Evolutionary conservation across 1,284 basidiomycete genomes (phyloP), one percentile per base, ranked within the genome.

Genomic region (Heterobasidion irregulare): DNA sequence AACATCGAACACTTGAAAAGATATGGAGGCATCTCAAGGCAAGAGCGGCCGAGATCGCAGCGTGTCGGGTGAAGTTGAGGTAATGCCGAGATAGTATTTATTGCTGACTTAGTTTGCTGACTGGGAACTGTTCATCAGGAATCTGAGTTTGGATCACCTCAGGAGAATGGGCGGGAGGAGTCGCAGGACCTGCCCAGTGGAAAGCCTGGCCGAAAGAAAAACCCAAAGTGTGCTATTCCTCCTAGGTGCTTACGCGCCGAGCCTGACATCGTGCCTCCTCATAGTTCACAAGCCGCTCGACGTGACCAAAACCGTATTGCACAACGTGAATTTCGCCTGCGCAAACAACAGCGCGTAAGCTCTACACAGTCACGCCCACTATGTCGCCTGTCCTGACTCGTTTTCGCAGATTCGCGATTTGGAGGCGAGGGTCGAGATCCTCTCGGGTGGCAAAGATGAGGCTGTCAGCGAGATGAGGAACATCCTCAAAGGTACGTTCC

Each of bases 301-400:
- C 80, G 89, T 61, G 89, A 92, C 72, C 93, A 96, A 70, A 96
- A 96, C 67, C 80, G 94, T 56, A 92, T 95, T 57, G 93, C 93
- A 1, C 94, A 96, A 69, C 82, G 93, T 50, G 93, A 96, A 70
- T 96, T 96, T 64, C 82, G 93, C 46, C 75, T 94, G 53, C 77
- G 92, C 62, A 95, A 95, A 68, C 93, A 94, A 68, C 91, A 92
- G 63, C 79, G 86, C 68, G 84, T 85, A 58, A 61, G 76, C 67
- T 32, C 48, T 44, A 26, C 26, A 8, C 56, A 50, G 46, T 35
- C 45, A 52, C 32, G 52, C 35, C 54, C 43, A 12, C 26, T 50
- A 56, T 47, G 8, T 49, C 38, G 26, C 50, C 52, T 47, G 61
- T 53, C 38, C 41, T 43, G 56, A 57, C 34, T 12, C 43, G 50